Evolutionary conservation across 805 yeast genomes (phyloP).

Genomic region (Nakazawaea wickerhamii): DNA sequence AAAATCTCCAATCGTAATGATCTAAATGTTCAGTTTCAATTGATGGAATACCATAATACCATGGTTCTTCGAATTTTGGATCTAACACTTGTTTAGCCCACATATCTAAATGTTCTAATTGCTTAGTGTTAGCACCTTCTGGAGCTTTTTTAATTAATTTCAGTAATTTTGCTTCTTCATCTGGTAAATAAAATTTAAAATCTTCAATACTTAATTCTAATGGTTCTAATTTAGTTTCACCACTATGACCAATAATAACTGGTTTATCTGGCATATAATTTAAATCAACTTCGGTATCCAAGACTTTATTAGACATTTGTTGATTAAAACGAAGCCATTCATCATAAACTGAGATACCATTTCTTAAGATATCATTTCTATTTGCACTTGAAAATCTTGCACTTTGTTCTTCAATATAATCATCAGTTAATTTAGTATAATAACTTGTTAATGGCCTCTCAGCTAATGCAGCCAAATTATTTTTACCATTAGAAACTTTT

Average conservation of each 20-base stretch:
- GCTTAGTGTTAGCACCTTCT: slow-evolving; percentile 8
- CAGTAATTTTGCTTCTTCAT: slow-evolving; percentile 8
- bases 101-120: slow-evolving; percentile 6
- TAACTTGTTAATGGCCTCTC: slow-evolving; percentile 1
- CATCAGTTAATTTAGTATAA: slow-evolving; percentile 4
- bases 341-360: slow-evolving; percentile 11
- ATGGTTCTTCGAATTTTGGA: slow-evolving; percentile 10
- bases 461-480: slow-evolving; percentile 9
- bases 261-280: slow-evolving; percentile 9
- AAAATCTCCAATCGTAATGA: slow-evolving; percentile 50
- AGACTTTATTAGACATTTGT: not conserved
- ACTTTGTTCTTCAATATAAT: slow-evolving; percentile 5
- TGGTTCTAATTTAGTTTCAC: not conserved
- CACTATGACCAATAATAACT: slow-evolving; percentile 4
- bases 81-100: slow-evolving; percentile 12
- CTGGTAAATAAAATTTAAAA: slow-evolving; percentile 13
- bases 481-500: slow-evolving; percentile 13
- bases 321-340: slow-evolving; percentile 7
- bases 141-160: slow-evolving; percentile 9
- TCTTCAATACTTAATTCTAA: slow-evolving; percentile 5
- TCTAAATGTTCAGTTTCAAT: slow-evolving; percentile 9
- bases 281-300: slow-evolving; percentile 3
- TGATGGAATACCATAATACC: slow-evolving; percentile 14
- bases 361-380: slow-evolving; percentile 6
- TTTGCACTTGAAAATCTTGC: not conserved